Evolutionary conservation across 2,329 filamentous ascomycete species (phyloP), one percentile per base, ranked within the genome.

Genomic region (Clonostachys rosea): DNA sequence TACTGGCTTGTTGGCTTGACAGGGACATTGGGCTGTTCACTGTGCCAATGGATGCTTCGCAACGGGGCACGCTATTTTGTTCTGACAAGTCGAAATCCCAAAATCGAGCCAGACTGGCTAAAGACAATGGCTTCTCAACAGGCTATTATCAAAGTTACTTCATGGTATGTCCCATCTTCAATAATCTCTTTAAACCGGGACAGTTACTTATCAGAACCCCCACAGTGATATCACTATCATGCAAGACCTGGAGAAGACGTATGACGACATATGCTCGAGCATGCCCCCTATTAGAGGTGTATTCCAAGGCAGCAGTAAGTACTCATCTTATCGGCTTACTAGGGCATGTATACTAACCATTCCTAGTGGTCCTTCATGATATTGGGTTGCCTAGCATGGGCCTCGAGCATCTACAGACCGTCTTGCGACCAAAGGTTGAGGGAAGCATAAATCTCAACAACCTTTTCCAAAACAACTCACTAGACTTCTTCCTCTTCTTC

Each of bases 221-320:
- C 20, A 7, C 12, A 39, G 37, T 8, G 48, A 49, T 34, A 13
- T 49, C 7, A 49, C 48, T 6, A 30, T 41, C 33, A 34, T 34
- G 18, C 34, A 20, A 4, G 30, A 30, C n/a, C 17, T 46, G 7
- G 11, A 40, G 40, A 39, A n/a, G n/a, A 18, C 39, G 8, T 20
- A 46, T 2, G 40, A 62, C 11, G 34, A 16, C 5, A 61, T 69
- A 6, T 44, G 46, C 8, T 42, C 51, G 18, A 52, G 53, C 0
- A 60, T 40, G n/a, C 65, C 66, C 0, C 59, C 61, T 0, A 64
- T 76, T 30, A 62, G 52, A 0, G 74, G 74, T 14, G 67, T 75
- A 1, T 61, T 59, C 1, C 62, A 75, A 36, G 73, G 62, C 1
- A 71, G 73, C 7, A 68, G 24, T 24, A 24, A 24, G 24, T 24